A percentile compares a stretch with the other conserved stretches of the same genome.
Evolutionary conservation across 176 grass and related monocot genomes (phyloP).

Genomic region (Rhipidocladum racemiflorum): DNA sequence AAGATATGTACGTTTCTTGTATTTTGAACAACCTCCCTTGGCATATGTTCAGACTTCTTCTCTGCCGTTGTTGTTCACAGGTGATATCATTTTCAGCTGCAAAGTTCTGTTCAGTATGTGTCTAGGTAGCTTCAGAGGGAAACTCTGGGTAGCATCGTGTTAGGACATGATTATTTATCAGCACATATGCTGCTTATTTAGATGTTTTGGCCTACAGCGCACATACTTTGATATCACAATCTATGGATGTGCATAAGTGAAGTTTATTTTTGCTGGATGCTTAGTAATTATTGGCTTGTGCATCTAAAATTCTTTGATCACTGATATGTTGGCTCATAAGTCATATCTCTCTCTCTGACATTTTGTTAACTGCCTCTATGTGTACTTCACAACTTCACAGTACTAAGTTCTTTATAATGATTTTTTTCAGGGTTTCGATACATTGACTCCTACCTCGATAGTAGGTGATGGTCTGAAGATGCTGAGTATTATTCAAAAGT

Average conservation of each 20-base stretch:
- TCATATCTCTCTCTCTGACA: background rate
- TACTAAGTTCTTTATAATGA: slow-evolving; percentile 19
- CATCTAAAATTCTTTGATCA: background rate
- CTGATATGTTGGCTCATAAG: background rate
- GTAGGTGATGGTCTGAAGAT: slow-evolving; percentile 63
- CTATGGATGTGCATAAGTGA: background rate
- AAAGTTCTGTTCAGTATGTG: background rate
- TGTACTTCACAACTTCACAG: background rate
- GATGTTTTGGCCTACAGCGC: background rate
- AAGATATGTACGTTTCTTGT: background rate
- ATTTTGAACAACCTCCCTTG: slow-evolving; percentile 6
- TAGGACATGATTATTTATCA: background rate
- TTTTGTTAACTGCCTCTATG: background rate
- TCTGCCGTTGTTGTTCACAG: background rate
- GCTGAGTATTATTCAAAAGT: slow-evolving; percentile 29
- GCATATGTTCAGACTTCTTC: background rate
- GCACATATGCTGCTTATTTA: background rate
- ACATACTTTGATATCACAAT: background rate
- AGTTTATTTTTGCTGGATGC: background rate
- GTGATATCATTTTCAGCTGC: background rate
- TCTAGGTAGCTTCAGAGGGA: background rate
- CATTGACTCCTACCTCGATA: slow-evolving; percentile 53
- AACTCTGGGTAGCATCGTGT: background rate
- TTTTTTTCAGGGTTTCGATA: slow-evolving; percentile 76
- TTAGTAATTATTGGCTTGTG: background rate